Percentiles rank a stretch among this genome's conserved stretches.
phyloP scores from a whole-genome alignment of 768 basidiomycete genomes.

The Gyrodon lividus region DNA sequence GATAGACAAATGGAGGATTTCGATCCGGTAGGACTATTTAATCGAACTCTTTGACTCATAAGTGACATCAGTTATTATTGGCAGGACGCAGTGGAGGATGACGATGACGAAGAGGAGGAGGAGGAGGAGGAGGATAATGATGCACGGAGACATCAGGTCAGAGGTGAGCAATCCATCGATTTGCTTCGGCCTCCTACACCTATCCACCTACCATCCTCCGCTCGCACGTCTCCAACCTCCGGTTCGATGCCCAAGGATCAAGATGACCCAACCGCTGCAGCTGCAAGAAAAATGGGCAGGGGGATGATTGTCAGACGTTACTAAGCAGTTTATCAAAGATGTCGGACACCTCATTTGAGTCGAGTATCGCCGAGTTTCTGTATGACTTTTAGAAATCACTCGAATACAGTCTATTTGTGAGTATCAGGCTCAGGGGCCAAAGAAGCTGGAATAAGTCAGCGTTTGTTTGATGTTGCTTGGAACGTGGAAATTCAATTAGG shows the following conservation, averaged over 20 bases:
- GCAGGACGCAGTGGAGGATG: constrained; percentile 56
- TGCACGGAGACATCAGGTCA: constrained; percentile 28
- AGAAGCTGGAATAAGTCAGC: no score
- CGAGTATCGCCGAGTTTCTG: constrained; percentile 1
- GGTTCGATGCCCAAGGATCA: constrained; percentile 46
- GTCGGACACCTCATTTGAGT: constrained; percentile 8
- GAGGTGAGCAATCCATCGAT: constrained; percentile 37
- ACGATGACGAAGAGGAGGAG: constrained; percentile 57
- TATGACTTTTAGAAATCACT: not conserved
- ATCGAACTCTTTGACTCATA: constrained; percentile 8
- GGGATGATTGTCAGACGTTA: constrained; percentile 54
- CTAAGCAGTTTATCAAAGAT: constrained; percentile 17
- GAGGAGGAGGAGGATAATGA: constrained; percentile 33
- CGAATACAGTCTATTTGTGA: not conserved
- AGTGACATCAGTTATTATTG: constrained; percentile 3
- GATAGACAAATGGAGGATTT: constrained; percentile 86
- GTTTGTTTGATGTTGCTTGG: not conserved
- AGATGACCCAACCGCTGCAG: constrained; percentile 32
- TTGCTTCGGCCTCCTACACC: constrained; percentile 40
- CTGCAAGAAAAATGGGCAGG: constrained; percentile 36
- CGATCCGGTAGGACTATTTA: constrained; percentile 57
- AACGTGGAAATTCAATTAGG: constrained; percentile 15
- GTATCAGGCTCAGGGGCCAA: constrained; percentile 4
- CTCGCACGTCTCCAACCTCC: constrained; percentile 51
- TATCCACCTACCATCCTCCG: constrained; percentile 41